These are phyloP conservation scores for Marasmius tenuissimus DNA, from an alignment of 1,284 basidiomycete genomes.

Conservation along the genomic window DNA sequence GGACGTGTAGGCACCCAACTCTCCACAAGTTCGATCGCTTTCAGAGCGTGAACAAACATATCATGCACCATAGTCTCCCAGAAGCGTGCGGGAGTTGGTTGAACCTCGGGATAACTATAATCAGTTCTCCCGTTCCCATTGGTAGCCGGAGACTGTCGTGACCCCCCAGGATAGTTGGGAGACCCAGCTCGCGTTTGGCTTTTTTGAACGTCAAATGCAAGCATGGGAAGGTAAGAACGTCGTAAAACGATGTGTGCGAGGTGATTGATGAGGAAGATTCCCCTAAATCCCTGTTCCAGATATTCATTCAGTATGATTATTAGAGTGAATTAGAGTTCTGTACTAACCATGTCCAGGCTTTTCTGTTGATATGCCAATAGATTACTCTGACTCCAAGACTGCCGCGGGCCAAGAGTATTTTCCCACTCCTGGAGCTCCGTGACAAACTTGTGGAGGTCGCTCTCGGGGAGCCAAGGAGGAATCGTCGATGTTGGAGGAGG, in stretches of 20 bases:
- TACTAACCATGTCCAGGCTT: conserved; percentile 12
- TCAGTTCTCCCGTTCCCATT: neutral
- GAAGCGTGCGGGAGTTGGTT: conserved; percentile 8
- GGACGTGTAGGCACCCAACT: conserved; percentile 17
- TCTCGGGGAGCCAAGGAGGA: conserved; percentile 15
- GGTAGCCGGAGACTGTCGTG: neutral
- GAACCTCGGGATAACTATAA: neutral
- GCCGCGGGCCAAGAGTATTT: conserved; percentile 11
- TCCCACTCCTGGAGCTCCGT: conserved; percentile 14
- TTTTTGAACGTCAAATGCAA: conserved; percentile 15
- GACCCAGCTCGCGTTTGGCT: conserved; percentile 4
- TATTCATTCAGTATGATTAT: neutral
- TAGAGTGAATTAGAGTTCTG: neutral
- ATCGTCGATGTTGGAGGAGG: neutral
- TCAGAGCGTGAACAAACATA: conserved; percentile 16
- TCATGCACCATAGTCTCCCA: conserved; percentile 19
- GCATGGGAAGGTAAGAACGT: conserved; percentile 16
- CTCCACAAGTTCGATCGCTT: conserved; percentile 16
- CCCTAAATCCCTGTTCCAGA: conserved; percentile 9
- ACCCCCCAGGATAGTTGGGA: neutral
- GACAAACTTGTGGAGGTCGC: conserved; percentile 10
- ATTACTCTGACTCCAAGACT: conserved; percentile 15
- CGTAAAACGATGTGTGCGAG: conserved; percentile 17
- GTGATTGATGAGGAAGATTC: conserved; percentile 15
- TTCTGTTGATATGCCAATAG: conserved; percentile 12